A percentile compares a stretch with the other conserved stretches of the same genome.
These are phyloP conservation scores for Amoebophrya sp. DNA, from an alignment of 169 alveolate species.

Conservation along the genomic window DNA sequence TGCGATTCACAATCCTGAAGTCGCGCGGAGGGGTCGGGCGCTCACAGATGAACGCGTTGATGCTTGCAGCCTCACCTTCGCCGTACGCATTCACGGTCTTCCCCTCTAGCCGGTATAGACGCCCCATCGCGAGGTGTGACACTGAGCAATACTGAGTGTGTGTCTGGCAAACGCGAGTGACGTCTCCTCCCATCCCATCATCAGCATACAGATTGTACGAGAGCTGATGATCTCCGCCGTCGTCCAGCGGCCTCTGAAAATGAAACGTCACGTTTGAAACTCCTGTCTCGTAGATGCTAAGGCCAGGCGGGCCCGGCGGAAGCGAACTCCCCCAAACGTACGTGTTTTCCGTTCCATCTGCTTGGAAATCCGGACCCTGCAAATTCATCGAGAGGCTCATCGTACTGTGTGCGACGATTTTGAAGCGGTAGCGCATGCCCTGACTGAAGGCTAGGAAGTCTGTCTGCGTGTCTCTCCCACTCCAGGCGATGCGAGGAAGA, in stretches of 20 bases:
- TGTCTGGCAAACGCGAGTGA: constrained; percentile 1
- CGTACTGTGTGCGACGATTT: neutral
- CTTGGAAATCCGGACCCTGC: neutral
- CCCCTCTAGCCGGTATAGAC: neutral
- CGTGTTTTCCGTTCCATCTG: too few species aligned
- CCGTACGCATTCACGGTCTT: neutral
- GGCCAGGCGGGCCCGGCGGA: constrained; percentile 1
- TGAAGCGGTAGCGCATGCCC: neutral
- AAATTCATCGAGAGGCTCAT: neutral
- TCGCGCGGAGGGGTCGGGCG: neutral
- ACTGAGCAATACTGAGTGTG: neutral
- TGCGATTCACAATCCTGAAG: neutral
- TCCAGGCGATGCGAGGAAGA: neutral
- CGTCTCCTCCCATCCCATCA: constrained; percentile 25
- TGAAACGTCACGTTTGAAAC: neutral
- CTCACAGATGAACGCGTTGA: neutral
- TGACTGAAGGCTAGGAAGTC: neutral
- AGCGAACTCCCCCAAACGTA: neutral
- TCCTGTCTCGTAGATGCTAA: neutral
- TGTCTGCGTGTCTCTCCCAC: neutral
- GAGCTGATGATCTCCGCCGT: neutral
- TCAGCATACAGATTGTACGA: constrained; percentile 10
- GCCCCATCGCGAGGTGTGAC: neutral
- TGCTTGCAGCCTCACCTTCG: neutral
- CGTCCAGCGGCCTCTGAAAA: neutral